Evolutionary conservation across 805 yeast species (phyloP).

Genomic region (Candida fluviatilis): DNA sequence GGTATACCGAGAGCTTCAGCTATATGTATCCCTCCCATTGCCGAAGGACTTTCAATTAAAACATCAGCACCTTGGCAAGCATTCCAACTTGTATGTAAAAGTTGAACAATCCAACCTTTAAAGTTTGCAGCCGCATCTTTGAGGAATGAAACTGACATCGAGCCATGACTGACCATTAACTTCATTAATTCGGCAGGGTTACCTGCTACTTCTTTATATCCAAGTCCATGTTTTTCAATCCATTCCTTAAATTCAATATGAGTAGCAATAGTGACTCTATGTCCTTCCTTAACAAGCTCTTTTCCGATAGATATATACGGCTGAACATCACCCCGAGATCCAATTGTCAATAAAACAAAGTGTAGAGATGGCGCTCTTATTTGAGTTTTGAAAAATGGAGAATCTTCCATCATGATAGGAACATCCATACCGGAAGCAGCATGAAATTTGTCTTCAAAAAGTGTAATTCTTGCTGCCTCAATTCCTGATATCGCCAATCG

Average conservation of each 20-base stretch:
- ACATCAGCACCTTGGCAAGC: constrained; percentile 84
- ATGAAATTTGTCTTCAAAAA: constrained; percentile 64
- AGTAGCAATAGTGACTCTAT: constrained; percentile 77
- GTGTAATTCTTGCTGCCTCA: constrained; percentile 35
- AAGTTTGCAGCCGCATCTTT: constrained; percentile 80
- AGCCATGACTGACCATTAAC: constrained; percentile 87
- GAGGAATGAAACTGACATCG: constrained; percentile 76
- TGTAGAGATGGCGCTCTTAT: constrained; percentile 53
- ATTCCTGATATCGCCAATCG: constrained; percentile 16
- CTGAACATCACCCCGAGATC: constrained; percentile 95
- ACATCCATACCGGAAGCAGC: constrained; percentile 58
- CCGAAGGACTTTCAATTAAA: constrained; percentile 91
- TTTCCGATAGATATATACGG: constrained; percentile 90
- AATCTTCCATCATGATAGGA: constrained; percentile 66
- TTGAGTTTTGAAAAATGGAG: constrained; percentile 49
- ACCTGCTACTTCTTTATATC: constrained; percentile 78
- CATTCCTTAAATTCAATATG: constrained; percentile 78
- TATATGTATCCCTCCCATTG: constrained; percentile 92
- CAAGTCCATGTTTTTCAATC: constrained; percentile 63
- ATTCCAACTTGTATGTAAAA: constrained; percentile 71
- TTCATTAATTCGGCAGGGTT: constrained; percentile 91
- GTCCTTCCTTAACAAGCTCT: constrained; percentile 78
- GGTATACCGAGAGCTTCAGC: constrained; percentile 91
- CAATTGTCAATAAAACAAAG: constrained; percentile 78
- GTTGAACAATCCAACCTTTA: constrained; percentile 76